These are phyloP conservation scores for Aureobasidium subglaciale DNA, from an alignment of 2,329 filamentous ascomycete species.

Conservation along the genomic window DNA sequence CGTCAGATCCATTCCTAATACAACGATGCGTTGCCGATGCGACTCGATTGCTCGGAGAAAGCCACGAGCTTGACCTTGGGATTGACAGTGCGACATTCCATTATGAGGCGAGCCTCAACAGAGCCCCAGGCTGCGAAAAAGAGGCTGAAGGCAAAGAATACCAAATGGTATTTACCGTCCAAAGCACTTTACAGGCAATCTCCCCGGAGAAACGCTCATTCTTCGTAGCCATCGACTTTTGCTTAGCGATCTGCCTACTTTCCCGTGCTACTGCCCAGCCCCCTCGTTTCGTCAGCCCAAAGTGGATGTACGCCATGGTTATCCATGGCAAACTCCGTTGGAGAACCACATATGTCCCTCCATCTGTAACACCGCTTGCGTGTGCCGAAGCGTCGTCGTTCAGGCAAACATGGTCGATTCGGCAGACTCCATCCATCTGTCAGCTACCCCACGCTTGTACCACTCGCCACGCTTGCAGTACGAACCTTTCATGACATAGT, in stretches of 20 bases:
- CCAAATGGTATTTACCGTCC: neutral
- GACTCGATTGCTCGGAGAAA: neutral
- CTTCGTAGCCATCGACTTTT: neutral
- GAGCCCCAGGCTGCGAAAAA: neutral
- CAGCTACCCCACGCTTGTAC: neutral
- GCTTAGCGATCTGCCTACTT: neutral
- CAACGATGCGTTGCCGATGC: neutral
- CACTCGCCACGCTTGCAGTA: neutral
- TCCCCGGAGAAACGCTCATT: conserved; percentile 1
- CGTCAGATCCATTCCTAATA: neutral
- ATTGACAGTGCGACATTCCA: neutral
- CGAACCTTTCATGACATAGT: neutral
- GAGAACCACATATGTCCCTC: neutral
- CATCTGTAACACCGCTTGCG: neutral
- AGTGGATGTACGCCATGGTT: too few relatives aligned
- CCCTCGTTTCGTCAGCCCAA: too few relatives aligned
- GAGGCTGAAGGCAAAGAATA: neutral
- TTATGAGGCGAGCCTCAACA: neutral
- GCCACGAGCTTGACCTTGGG: neutral
- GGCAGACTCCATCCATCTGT: neutral
- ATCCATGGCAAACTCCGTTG: neutral
- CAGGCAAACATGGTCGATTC: neutral
- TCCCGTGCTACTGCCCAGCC: neutral
- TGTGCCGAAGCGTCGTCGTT: neutral
- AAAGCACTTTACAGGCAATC: neutral